A percentile compares a stretch with the other conserved stretches of the same genome.
phyloP scores from a whole-genome alignment of 2,329 filamentous ascomycete genomes.

The Colletotrichum horii region DNA sequence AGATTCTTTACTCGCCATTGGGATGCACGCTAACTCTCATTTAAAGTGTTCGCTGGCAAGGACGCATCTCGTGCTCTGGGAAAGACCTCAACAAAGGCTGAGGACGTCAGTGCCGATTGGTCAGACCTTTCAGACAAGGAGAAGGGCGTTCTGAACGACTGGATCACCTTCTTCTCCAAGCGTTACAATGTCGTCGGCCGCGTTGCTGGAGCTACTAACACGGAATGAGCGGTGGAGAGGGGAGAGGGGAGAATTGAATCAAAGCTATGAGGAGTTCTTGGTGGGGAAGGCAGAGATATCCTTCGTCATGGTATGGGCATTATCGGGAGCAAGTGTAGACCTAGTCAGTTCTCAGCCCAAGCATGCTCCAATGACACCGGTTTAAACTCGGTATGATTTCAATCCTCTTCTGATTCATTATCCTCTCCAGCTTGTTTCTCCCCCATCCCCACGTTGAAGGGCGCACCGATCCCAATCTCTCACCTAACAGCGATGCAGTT shows the following conservation, averaged over 20 bases:
- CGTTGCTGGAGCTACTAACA: constrained; percentile 66
- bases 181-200: constrained; percentile 88
- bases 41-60: constrained; percentile 88
- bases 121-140: constrained; percentile 83
- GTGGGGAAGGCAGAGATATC: neutral
- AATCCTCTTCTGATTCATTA: neutral
- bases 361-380: neutral
- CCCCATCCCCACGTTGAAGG: neutral
- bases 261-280: neutral
- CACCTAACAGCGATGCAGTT: neutral
- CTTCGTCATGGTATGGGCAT: neutral
- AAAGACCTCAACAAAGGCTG: constrained; percentile 82
- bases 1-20: constrained; percentile 27
- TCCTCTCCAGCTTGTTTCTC: neutral
- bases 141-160: constrained; percentile 85
- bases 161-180: constrained; percentile 96
- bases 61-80: constrained; percentile 93
- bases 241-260: neutral
- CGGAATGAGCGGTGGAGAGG: constrained; percentile 37
- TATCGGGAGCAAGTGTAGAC: neutral
- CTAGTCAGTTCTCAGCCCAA: neutral
- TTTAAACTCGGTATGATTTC: neutral
- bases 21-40: neutral
- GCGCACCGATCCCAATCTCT: neutral
- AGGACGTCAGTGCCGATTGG: constrained; percentile 86